Base-by-base conservation (phyloP, 805 yeast species). In the Candida caryicola region DNA sequence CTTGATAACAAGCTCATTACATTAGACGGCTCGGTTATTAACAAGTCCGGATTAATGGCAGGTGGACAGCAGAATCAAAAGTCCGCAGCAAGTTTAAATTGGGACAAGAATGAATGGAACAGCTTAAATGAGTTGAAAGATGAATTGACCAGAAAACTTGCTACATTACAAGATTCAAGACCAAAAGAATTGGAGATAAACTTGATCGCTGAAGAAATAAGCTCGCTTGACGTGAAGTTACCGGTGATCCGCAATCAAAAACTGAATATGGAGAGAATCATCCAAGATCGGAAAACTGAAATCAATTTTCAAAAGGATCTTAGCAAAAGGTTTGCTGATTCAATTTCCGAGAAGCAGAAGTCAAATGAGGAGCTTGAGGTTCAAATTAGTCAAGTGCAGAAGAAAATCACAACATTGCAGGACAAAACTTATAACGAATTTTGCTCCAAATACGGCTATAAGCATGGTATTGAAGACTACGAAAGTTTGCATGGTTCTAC, bases 11-110 rank as follows among this genome's bases (percentile, higher is more conserved):
- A 85, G 57, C 59, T 85, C 34, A 95, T 90, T 2, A 77, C 96
- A 0, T 52, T 87, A 10, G 88, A 87, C 34, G 99, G 99, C 2
- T 77, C 91, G 0, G 69, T 89, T 21, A 85, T 93, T 33, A 88
- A 87, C 54, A 80, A 79, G 51, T 81, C 91, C 4, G 96, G 96
- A 5, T 69, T 89, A 26, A 87, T 93, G 95, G 84, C 97, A 6
- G 97, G 97, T 57, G 97, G 97, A 47, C 64, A 71, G 19, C 70
- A 78, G 4, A 69, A 69, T n/a, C 68, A 68, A 28, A 54, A 49
- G 15, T 60, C 69, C n/a, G 68, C 71, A 9, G 52, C 57, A 0
- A 40, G 47, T 8, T 45, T 64, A 40, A 72, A 76, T 45, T 87
- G 95, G 95, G 88, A 81, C 56, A 87, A 83, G 52, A 73, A 76